Conservation (phyloP, 257 asterid species). For the Solanum acaule region DNA sequence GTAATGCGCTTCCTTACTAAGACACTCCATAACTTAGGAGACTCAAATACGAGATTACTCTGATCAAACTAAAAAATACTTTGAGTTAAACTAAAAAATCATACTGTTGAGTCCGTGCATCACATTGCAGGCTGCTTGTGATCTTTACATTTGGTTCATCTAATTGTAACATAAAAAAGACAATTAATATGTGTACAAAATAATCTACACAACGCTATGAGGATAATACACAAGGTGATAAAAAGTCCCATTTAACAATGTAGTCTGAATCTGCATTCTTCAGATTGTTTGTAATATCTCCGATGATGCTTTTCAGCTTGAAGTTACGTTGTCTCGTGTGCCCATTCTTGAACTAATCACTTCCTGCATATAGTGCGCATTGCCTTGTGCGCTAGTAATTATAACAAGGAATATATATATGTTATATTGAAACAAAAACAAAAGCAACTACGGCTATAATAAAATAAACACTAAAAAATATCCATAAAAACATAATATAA, state of each 20-base stretch:
- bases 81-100: too few relatives aligned
- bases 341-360: background rate
- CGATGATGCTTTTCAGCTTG: background rate
- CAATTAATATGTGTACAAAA: too few relatives aligned
- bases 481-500: background rate
- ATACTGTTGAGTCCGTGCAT: background rate
- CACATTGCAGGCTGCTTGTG: background rate
- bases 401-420: background rate
- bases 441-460: background rate
- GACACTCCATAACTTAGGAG: too few relatives aligned
- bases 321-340: background rate
- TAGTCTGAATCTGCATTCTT: too few relatives aligned
- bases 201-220: too few relatives aligned
- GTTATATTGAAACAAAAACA: background rate
- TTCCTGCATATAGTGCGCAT: background rate
- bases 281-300: too few relatives aligned
- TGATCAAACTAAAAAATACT: too few relatives aligned
- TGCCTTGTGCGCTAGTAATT: background rate
- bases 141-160: too few relatives aligned
- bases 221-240: background rate
- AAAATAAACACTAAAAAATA: too few relatives aligned
- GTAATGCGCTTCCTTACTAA: too few relatives aligned
- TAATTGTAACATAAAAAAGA: background rate
- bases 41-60: background rate
- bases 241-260: background rate